phyloP scores from a whole-genome alignment of 2,329 filamentous ascomycete genomes.

The Alternaria longipes region DNA sequence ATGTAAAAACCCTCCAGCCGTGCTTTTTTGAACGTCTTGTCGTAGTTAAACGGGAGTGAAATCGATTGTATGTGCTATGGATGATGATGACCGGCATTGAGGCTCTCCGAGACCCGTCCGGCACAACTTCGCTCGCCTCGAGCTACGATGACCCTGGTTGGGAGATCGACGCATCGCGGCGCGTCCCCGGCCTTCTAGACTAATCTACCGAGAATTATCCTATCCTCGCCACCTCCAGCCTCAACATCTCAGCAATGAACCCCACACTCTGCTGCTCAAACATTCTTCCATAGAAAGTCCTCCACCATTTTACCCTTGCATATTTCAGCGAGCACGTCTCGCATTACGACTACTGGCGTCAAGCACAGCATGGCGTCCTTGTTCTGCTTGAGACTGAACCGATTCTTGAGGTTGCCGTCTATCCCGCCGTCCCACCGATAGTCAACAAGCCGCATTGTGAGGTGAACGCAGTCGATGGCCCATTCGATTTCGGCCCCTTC shows the following conservation, averaged over 20 bases:
- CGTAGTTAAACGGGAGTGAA: accelerated
- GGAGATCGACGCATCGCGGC: constrained; percentile 17
- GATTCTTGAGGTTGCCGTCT: too few species aligned
- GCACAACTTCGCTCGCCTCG: constrained; percentile 9
- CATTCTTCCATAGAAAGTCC: neutral
- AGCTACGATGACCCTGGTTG: constrained; percentile 10
- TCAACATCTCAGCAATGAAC: neutral
- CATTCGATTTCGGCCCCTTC: too few species aligned
- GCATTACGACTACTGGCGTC: too few species aligned
- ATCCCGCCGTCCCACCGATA: too few species aligned
- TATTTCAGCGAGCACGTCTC: neutral
- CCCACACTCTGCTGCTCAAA: neutral
- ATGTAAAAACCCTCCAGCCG: neutral
- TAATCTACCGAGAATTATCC: constrained; percentile 11
- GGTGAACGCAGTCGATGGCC: too few species aligned
- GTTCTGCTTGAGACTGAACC: too few species aligned
- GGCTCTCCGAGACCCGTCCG: constrained; percentile 6
- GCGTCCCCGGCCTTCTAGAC: constrained; percentile 19
- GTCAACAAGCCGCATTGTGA: too few species aligned
- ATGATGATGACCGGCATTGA: neutral
- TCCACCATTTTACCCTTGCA: neutral
- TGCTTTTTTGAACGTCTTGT: neutral
- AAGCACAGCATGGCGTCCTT: too few species aligned
- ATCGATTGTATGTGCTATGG: neutral
- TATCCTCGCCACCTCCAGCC: constrained; percentile 20